A percentile compares a stretch with the other conserved stretches of the same genome.
Evolutionary conservation across 2,329 filamentous ascomycete genomes (phyloP).

Genomic region (Aspergillus bombycis): DNA sequence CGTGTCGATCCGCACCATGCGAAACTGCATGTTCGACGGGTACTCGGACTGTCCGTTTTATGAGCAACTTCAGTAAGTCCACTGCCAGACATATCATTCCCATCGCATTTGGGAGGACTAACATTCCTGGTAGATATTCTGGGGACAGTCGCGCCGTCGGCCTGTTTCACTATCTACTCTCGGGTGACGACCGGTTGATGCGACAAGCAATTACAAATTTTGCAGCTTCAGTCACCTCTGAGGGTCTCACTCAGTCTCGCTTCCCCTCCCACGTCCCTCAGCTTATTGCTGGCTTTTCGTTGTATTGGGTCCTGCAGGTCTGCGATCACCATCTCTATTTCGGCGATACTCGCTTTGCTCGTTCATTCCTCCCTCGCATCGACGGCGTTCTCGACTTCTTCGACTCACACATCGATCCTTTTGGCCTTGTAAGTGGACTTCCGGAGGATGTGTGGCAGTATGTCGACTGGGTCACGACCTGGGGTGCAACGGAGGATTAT

Average conservation of each 20-base stretch:
- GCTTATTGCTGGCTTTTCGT: conserved; percentile 33
- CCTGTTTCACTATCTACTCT: conserved; percentile 38
- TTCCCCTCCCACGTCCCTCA: conserved; percentile 37
- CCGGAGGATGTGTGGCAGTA: conserved; percentile 36
- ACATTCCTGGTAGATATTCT: conserved; percentile 21
- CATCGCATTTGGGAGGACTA: not conserved
- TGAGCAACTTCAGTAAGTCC: conserved; percentile 38
- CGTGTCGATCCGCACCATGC: conserved; percentile 35
- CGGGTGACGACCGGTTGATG: conserved; percentile 36
- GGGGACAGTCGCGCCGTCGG: conserved; percentile 29
- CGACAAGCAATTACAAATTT: conserved; percentile 39
- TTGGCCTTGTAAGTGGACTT: conserved; percentile 28
- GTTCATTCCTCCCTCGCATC: conserved; percentile 27
- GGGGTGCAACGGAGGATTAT: conserved; percentile 33
- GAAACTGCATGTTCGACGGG: conserved; percentile 42
- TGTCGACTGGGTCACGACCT: conserved; percentile 39
- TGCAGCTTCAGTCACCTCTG: conserved; percentile 28
- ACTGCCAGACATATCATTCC: not conserved
- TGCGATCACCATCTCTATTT: conserved; percentile 37
- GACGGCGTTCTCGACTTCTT: conserved; percentile 32
- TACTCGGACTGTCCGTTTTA: conserved; percentile 43
- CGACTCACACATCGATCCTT: conserved; percentile 20
- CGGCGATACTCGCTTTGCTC: conserved; percentile 29
- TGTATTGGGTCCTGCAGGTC: conserved; percentile 38
- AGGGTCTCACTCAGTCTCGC: conserved; percentile 35